phyloP scores from a whole-genome alignment of 1,284 basidiomycete genomes.

The Marasmius oreades region DNA sequence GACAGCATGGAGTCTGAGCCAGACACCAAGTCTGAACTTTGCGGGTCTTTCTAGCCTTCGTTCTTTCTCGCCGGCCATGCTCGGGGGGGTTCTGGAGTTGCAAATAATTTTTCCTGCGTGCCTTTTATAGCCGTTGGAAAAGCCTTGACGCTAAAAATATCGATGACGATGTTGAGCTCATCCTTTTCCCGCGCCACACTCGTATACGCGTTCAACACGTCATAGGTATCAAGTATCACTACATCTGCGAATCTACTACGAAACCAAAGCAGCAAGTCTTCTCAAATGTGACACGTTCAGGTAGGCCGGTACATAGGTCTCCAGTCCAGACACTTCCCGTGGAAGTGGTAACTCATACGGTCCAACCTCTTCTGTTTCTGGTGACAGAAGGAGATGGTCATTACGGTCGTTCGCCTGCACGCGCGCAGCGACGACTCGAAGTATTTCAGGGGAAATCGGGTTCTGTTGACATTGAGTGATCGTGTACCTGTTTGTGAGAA shows the following conservation, averaged over 20 bases:
- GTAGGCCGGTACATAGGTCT: slow-evolving; percentile 87
- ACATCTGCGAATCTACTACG: slow-evolving; percentile 34
- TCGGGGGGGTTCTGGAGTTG: background rate
- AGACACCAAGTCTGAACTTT: slow-evolving; percentile 30
- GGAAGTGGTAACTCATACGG: slow-evolving; percentile 87
- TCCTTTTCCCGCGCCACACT: background rate
- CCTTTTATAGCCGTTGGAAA: background rate
- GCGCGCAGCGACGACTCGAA: slow-evolving; percentile 92
- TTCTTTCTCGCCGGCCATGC: no score
- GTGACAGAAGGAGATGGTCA: slow-evolving; percentile 90
- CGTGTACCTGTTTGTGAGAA: background rate
- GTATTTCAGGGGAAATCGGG: slow-evolving; percentile 94
- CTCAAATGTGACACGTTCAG: slow-evolving; percentile 82
- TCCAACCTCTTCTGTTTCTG: slow-evolving; percentile 94
- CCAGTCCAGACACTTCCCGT: slow-evolving; percentile 82
- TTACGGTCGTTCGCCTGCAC: slow-evolving; percentile 94
- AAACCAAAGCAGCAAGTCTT: slow-evolving; percentile 77
- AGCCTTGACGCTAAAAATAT: no score
- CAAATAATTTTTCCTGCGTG: background rate
- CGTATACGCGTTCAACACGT: background rate
- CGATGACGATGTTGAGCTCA: no score
- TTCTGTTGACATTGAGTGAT: slow-evolving; percentile 48
- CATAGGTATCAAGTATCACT: background rate
- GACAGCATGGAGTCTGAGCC: slow-evolving; percentile 39
- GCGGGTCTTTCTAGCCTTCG: background rate